phyloP scores from a whole-genome alignment of 345 rosid genomes.

The Carallia brachiata region DNA sequence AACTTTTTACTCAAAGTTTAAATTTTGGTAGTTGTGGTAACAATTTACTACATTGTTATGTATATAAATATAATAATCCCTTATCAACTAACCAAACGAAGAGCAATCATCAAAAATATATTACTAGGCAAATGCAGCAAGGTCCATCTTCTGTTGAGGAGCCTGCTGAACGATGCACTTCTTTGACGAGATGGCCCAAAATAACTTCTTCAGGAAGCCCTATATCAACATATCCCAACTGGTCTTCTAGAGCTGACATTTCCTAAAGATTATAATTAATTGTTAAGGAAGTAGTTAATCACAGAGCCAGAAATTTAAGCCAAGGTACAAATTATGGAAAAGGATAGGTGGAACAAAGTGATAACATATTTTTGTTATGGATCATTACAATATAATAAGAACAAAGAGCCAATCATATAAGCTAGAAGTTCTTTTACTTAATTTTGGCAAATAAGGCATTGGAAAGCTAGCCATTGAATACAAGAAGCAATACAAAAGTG shows the following conservation, averaged over 20 bases:
- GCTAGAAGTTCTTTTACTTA: not conserved
- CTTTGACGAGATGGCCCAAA: not conserved
- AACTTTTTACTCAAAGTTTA: no score
- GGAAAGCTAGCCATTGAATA: not conserved
- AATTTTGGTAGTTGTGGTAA: no score
- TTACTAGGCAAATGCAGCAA: not conserved
- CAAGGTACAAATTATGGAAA: no score
- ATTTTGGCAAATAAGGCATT: not conserved
- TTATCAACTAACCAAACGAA: not conserved
- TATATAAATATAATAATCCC: not conserved
- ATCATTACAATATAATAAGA: no score
- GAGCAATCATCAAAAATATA: not conserved
- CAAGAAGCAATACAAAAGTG: not conserved
- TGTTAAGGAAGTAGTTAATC: not conserved
- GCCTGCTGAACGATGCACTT: not conserved
- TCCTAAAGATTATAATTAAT: not conserved
- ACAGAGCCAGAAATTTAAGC: not conserved
- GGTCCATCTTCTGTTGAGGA: not conserved
- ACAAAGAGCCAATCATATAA: no score
- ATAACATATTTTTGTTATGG: no score
- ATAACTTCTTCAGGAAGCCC: not conserved
- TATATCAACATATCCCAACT: not conserved
- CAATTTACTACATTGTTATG: not conserved
- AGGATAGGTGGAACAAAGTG: no score
- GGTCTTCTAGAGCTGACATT: not conserved